Evolutionary conservation across 768 basidiomycete genomes (phyloP).

Genomic region (Phlegmacium glaucopus): DNA sequence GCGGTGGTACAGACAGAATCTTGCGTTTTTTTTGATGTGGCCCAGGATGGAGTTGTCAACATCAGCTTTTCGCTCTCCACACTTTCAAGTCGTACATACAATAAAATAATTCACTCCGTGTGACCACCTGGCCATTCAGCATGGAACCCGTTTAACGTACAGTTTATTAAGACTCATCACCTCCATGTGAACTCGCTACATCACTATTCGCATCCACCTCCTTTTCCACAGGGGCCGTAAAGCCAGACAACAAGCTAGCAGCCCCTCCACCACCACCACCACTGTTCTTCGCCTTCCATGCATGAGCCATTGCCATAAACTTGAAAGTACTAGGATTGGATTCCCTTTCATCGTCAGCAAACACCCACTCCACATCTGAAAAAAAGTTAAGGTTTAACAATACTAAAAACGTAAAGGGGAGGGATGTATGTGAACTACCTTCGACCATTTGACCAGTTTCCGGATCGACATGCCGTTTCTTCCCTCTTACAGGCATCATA

Average conservation of each 20-base stretch:
- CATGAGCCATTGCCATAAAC: constrained; percentile 93
- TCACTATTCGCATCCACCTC: constrained; percentile 41
- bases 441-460: constrained; percentile 86
- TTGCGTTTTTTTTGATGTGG: too few species aligned
- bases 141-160: too few species aligned
- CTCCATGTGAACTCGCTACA: constrained; percentile 33
- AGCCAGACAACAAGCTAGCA: constrained; percentile 68
- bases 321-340: constrained; percentile 93
- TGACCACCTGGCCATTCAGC: too few species aligned
- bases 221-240: constrained; percentile 77
- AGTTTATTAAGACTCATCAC: constrained; percentile 1
- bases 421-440: too few species aligned
- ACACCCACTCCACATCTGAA: constrained; percentile 91
- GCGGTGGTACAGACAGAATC: too few species aligned
- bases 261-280: constrained; percentile 86
- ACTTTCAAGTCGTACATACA: too few species aligned
- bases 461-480: constrained; percentile 64
- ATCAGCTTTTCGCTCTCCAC: too few species aligned
- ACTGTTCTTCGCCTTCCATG: constrained; percentile 90
- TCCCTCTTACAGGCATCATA: constrained; percentile 77
- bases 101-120: too few species aligned
- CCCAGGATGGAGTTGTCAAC: too few species aligned
- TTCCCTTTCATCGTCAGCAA: constrained; percentile 94
- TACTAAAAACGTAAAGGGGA: too few species aligned
- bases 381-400: too few species aligned